Base-by-base conservation (phyloP, 2,329 filamentous ascomycete species). In the Neofusicoccum parvum region DNA sequence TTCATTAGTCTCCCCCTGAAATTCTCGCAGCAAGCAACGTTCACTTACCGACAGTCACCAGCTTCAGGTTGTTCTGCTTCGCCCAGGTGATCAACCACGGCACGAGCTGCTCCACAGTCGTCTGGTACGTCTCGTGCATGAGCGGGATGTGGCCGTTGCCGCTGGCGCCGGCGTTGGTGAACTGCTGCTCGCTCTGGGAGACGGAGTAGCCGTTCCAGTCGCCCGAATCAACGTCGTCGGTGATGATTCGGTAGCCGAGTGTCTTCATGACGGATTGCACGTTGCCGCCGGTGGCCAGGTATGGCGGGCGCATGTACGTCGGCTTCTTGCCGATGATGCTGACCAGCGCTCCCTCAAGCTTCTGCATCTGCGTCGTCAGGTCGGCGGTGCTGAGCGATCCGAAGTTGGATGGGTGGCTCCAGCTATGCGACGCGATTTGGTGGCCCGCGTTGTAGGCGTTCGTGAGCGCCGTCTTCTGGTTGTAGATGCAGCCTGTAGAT, bases 41-140 rank as follows among this genome's bases (percentile, higher is more conserved):
- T 3, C 0, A 75, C 73, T 70, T 50, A 75, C 73, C 73, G 51
- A 76, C 74, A 51, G 74, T 77, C 9, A 77, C 75, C 27, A 77
- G 23, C 70, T 75, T 75, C 60, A 77, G 41, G 51, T 73, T 73
- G 27, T 77, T 77, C 50, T 69, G 70, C 69, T 75, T 77, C 0
- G 75, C 75, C 75, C 75, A 76, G 51, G 72, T 76, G 58, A 77
- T 76, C 68, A 77, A 65, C 75, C 75, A 77, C 2, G 75, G 74
- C 12, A 73, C 75, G 10, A 77, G 68, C 23, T 73, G 74, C 63
- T 75, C 68, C 1, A 77, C 75, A 17, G 75, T 77, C 15, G 68
- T 66, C 17, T 71, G 68, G 66, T 76, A 76, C 14, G 74, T 76
- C 70, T 77, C 75, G 51, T 77, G 75, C 73, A 75, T 75, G 20